phyloP scores from a whole-genome alignment of 2,329 filamentous ascomycete genomes.

The Aureobasidium leucospermi region DNA sequence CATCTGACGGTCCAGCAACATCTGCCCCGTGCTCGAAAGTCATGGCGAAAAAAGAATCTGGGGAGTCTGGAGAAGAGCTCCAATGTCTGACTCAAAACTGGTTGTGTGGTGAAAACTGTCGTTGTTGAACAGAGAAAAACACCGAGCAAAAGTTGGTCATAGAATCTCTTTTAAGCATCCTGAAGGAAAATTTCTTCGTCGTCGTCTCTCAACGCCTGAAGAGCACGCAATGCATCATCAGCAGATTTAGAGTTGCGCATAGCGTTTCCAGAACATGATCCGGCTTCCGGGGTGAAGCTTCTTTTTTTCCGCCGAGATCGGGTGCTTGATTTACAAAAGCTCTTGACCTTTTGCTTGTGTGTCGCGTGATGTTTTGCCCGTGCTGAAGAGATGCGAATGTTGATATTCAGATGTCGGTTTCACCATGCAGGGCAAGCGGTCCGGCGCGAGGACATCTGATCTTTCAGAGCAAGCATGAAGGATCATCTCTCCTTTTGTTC shows the following conservation, averaged over 20 bases:
- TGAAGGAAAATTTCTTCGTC: background rate
- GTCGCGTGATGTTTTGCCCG: background rate
- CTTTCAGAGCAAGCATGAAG: background rate
- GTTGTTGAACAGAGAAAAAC: background rate
- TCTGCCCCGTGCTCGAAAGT: constrained; percentile 9
- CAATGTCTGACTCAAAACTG: background rate
- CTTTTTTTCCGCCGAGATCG: background rate
- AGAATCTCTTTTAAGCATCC: background rate
- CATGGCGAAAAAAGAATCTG: constrained; percentile 2
- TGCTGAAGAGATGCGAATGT: background rate
- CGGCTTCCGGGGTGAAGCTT: background rate
- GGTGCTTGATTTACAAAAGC: background rate
- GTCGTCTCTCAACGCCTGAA: background rate
- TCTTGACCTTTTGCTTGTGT: background rate
- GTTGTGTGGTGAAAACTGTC: background rate
- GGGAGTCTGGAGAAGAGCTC: background rate
- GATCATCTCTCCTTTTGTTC: background rate
- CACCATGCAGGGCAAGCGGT: background rate
- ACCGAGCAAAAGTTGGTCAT: background rate
- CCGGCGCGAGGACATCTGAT: background rate
- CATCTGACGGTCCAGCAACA: background rate
- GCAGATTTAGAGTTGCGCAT: constrained; percentile 3
- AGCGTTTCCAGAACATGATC: background rate
- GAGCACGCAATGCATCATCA: constrained; percentile 8
- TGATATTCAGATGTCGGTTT: background rate